Conservation (phyloP, 2,329 filamentous ascomycete species). For the Thermomyces lanuginosus region DNA sequence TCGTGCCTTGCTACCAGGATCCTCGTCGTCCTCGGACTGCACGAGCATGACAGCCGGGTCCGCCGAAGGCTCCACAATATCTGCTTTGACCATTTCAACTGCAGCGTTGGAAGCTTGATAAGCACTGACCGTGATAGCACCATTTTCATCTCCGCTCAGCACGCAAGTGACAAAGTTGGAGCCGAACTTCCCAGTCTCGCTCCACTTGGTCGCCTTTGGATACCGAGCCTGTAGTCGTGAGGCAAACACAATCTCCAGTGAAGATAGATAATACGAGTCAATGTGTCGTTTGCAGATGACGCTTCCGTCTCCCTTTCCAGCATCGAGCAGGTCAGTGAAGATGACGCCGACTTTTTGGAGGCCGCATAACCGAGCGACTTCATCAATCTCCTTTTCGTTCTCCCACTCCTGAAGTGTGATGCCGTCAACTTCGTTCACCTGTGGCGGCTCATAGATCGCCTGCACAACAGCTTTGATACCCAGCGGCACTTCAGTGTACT, state of each 20-base stretch:
- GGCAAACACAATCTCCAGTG: constrained; percentile 79
- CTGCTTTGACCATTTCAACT: constrained; percentile 89
- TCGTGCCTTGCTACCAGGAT: constrained; percentile 48
- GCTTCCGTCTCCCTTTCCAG: constrained; percentile 63
- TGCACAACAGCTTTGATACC: constrained; percentile 93
- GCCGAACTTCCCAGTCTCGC: constrained; percentile 81
- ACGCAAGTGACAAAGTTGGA: constrained; percentile 97
- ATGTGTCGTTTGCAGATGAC: constrained; percentile 91
- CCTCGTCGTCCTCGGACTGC: constrained; percentile 73
- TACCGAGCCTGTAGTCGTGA: constrained; percentile 74
- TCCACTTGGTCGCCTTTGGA: constrained; percentile 89
- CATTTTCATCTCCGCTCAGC: constrained; percentile 77
- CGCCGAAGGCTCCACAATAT: constrained; percentile 87
- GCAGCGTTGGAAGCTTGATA: constrained; percentile 94
- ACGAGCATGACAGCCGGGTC: constrained; percentile 91
- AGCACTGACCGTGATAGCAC: constrained; percentile 72
- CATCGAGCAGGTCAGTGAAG: constrained; percentile 79
- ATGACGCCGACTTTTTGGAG: constrained; percentile 82
- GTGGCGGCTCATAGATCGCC: constrained; percentile 91
- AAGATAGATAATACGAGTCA: constrained; percentile 87
- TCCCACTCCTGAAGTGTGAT: constrained; percentile 73
- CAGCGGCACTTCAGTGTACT: constrained; percentile 82
- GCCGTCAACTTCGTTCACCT: constrained; percentile 75
- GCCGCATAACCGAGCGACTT: constrained; percentile 66
- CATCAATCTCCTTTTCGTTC: constrained; percentile 65